Evolutionary conservation across 148 eudicot species (phyloP).

Genomic region (Amaranthus palmeri): DNA sequence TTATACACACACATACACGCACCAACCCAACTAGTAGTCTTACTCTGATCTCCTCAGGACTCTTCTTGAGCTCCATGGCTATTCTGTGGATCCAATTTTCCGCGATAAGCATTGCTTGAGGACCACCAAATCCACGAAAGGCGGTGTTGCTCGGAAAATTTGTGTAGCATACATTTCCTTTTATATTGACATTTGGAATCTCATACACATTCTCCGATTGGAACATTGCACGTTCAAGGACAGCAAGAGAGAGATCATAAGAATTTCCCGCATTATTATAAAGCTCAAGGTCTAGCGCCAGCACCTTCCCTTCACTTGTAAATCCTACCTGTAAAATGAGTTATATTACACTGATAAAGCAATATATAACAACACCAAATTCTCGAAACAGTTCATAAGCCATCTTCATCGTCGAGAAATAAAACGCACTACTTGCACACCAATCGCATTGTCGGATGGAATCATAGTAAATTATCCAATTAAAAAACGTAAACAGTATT

Average conservation of each 20-base stretch:
- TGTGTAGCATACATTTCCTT: conserved; percentile 89
- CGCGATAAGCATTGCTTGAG: conserved; percentile 94
- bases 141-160: conserved; percentile 95
- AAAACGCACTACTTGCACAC: too few species aligned
- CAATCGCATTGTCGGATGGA: not conserved
- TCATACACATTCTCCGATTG: conserved; percentile 92
- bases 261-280: conserved; percentile 95
- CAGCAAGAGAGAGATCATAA: conserved; percentile 76
- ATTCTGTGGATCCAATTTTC: conserved; percentile 98
- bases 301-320: conserved; percentile 75
- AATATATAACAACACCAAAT: too few species aligned
- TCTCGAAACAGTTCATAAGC: too few species aligned
- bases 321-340: conserved; percentile 69
- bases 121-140: conserved; percentile 97
- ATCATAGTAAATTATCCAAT: not conserved
- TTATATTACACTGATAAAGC: not conserved
- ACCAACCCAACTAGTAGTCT: conserved; percentile 4
- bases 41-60: conserved; percentile 91
- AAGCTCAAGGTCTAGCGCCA: conserved; percentile 87
- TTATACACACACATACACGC: not conserved
- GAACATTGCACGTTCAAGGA: conserved; percentile 96
- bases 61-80: conserved; percentile 76
- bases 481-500: not conserved
- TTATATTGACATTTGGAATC: conserved; percentile 73
- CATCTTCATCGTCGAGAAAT: too few species aligned